Conservation (phyloP, 345 rosid genomes). For the Eucalyptus polyanthemos region DNA sequence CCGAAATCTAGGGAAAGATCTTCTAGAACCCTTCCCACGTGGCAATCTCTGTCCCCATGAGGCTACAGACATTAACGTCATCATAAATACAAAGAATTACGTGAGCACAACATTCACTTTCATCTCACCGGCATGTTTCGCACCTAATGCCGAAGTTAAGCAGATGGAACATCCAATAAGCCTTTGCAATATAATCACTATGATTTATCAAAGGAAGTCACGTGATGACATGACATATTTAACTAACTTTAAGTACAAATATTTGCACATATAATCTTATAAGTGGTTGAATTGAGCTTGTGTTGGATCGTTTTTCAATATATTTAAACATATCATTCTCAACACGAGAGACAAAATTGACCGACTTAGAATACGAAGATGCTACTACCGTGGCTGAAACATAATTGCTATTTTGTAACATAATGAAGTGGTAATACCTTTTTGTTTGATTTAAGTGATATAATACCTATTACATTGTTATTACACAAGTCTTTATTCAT, state of each 20-base stretch:
- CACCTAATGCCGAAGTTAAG: background rate
- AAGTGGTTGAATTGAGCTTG: rapidly evolving
- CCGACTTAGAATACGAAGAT: background rate
- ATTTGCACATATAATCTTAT: background rate
- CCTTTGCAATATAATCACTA: background rate
- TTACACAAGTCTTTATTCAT: background rate
- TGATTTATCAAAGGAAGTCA: background rate
- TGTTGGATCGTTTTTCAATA: rapidly evolving
- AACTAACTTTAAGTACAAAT: background rate
- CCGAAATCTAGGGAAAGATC: background rate
- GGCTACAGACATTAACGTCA: background rate
- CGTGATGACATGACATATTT: no score
- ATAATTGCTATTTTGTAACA: background rate
- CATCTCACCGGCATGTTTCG: background rate
- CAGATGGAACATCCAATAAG: background rate
- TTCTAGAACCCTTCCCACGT: background rate
- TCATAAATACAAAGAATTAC: background rate
- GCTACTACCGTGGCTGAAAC: background rate
- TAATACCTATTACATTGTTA: background rate
- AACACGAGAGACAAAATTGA: background rate
- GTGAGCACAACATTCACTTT: background rate
- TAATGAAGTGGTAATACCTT: background rate
- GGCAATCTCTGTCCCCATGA: background rate
- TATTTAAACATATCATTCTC: background rate
- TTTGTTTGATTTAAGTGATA: background rate